Conservation (phyloP, 2,329 filamentous ascomycete genomes). For the Lachnellula willkommii region DNA sequence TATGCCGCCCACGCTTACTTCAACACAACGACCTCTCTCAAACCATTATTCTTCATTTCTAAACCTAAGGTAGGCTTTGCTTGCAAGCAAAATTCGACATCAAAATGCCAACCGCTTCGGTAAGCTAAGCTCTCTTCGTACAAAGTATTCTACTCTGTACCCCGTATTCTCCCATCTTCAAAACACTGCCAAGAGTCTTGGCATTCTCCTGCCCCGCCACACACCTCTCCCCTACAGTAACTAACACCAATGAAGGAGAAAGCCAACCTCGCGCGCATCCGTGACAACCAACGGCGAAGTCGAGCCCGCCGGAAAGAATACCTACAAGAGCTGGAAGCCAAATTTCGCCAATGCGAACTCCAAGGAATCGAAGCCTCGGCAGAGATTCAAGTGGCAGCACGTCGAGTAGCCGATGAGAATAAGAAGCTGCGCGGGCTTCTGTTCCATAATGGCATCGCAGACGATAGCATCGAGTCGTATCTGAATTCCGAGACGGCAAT, state of each 20-base stretch:
- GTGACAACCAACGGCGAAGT: constrained; percentile 73
- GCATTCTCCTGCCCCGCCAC: background rate
- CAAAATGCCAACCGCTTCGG: background rate
- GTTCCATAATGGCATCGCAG: constrained; percentile 49
- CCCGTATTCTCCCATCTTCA: background rate
- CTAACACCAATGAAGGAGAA: constrained; percentile 20
- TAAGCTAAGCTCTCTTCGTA: background rate
- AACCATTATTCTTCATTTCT: no score
- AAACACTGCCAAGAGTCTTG: background rate
- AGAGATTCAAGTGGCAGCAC: constrained; percentile 67
- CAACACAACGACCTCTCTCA: no score
- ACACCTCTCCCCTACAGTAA: background rate
- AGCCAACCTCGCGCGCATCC: constrained; percentile 51
- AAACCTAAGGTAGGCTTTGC: no score
- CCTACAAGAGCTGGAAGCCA: constrained; percentile 61
- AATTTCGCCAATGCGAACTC: constrained; percentile 57
- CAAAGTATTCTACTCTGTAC: no score
- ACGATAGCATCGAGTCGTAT: constrained; percentile 44
- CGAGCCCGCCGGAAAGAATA: constrained; percentile 70
- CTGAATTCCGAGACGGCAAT: constrained; percentile 15
- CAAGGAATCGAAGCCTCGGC: constrained; percentile 61
- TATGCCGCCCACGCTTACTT: no score
- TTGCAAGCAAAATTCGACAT: background rate
- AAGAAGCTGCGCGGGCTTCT: constrained; percentile 56
- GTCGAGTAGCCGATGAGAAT: constrained; percentile 66